Evolutionary conservation across 1,139 yeast species (phyloP), one percentile per base, ranked within the genome.

Genomic region (Debaryomycetaceae sp.): DNA sequence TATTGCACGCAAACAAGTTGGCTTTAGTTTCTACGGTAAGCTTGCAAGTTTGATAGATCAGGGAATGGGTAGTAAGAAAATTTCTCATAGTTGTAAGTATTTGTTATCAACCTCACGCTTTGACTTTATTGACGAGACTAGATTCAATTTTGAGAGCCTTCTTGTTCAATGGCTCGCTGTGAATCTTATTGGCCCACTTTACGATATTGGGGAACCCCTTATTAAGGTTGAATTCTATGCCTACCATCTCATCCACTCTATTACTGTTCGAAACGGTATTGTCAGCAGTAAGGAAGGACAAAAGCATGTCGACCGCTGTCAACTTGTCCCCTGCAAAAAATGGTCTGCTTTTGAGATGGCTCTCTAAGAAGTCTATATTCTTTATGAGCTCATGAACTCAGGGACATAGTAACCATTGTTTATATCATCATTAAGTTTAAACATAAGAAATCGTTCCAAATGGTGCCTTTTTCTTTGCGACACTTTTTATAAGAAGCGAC

Each of bases 261-360:
- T 45, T 51, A 1, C 47, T 46, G 33, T 54, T 47, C 14, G 40
- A 39, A 42, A 63, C 63, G 4, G 65, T 43, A 40, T 55, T 54
- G 22, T 59, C 57, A 33, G 45, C 47, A 36, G 71, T 39, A 0
- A 76, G 76, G 57, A 65, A 72, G 13, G 57, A 49, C 43, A 71
- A 61, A 22, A 68, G 62, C 35, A 72, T 59, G 49, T 72, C 78
- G 1, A 76, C 78, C 6, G 57, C 74, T 23, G 72, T 59, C 45
- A 72, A 58, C 44, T 62, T 60, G 42, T 56, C 51, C 13, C 74
- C 78, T 13, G 71, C 75, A 49, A 72, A 67, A 45, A 54, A 69
- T 4, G 59, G 57, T 9, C 55, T 51, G 3, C 59, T 55, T 11
- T 57, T 57, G 43, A 71, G 54, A 38, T 60, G 60, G 23, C 41